Evolutionary conservation across 164 flowering plant species (phyloP), one percentile per base, ranked within the genome.

Genomic region (Taxillus chinensis): DNA sequence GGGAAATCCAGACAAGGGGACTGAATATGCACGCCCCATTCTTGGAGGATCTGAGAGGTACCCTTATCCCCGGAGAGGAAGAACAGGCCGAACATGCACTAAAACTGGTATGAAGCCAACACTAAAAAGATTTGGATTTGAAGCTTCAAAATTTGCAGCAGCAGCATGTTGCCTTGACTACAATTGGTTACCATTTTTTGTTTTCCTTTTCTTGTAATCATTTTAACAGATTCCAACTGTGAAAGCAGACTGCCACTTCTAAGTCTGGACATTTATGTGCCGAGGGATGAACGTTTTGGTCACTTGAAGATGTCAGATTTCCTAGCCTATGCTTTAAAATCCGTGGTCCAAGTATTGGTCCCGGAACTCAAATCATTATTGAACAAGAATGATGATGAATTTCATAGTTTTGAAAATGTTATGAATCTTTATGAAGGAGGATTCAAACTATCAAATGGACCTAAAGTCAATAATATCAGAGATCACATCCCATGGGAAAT

Each of bases 21-120:
- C 64, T 0, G 74, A 78, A 0, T 57, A 75, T 51, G 79, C 64
- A 5, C 88, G 93, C 40, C 87, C 89, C 4, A 78, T 82, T 45
- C 86, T 88, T 5, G 97, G 96, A 5, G 96, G 93, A 41, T 76
- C 92, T 3, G 6, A 52, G 17, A 74, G 82, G 60, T 81, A 74
- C 60, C 96, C 97, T 8, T 91, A 91, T 72, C 97, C 97, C 5
- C 77, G 93, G 3, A 63, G 96, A 64, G 93, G 92, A 59, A 71
- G 78, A 74, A 90, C 97, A 0, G 89, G 99, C 11, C 88, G 97
- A 11, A 60, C 67, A 61, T 80, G 86, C 27, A 78, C 83, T 37
- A 78, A 80, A 61, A 66, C 67, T 38, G 98, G 96, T 86, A 16
- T 69, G 64, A 48, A 45, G 53, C n/a, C 48, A 16, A 55, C 57